Evolutionary conservation across 2,329 filamentous ascomycete genomes (phyloP), one percentile per base, ranked within the genome.

Genomic region (Didymella segeticola): DNA sequence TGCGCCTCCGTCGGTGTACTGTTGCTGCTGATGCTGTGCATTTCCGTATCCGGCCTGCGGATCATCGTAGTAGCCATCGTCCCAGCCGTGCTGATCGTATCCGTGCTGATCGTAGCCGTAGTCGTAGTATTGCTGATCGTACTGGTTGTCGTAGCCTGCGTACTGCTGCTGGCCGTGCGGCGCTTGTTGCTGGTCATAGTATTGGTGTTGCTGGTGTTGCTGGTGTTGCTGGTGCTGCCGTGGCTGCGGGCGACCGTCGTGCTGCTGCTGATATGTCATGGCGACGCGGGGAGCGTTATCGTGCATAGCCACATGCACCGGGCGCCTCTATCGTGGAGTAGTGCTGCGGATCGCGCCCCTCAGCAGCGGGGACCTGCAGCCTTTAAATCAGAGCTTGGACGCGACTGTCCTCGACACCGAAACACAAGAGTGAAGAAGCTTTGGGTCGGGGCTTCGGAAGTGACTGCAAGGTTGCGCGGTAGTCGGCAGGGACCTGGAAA

Each of bases 191-290:
- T 38, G 53, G 12, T 43, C 47, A 15, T 52, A 48, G 12, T 51
- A 41, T 31, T 47, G 58, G 53, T 53, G 63, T 37, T 48, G 60
- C 46, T 63, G 27, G 10, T 29, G 34, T 20, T 37, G 25, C 10
- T 26, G 60, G 37, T 73, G 68, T 37, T 71, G 70, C 29, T 71
- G 70, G 39, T 69, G 67, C 45, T 65, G 66, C 47, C 66, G 73
- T 51, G 67, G 63, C 51, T 71, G 72, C 43, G 70, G 61, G 55
- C 74, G 73, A 25, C 66, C 59, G 49, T 67, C 63, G 58, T 73
- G 63, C 45, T 71, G 70, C 58, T 76, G 72, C 57, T 75, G 73
- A 62, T 77, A 75, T 20, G 75, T 75, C 75, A 77, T 77, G 53
- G 53, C 56, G 62, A 54, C 43, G 48, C 50, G 45, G 48, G 48